Evolutionary conservation across 495 filamentous ascomycete species (phyloP).

Genomic region (Daldinia childiae): DNA sequence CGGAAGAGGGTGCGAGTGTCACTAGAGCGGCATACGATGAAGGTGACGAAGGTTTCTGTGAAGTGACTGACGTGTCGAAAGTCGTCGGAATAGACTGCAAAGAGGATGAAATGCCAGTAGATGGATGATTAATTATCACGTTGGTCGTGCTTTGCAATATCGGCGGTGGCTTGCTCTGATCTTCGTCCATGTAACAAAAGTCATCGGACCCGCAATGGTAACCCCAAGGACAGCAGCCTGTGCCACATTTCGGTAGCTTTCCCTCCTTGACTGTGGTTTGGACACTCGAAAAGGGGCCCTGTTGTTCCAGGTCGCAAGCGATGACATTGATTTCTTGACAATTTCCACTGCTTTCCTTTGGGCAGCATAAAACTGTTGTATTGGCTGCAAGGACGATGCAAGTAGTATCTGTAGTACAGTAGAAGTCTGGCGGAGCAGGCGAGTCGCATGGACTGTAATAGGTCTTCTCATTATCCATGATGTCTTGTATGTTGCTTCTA

Average conservation of each 20-base stretch:
- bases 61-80: not conserved
- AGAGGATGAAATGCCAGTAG: not conserved
- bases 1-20: not conserved
- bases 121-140: not conserved
- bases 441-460: not conserved
- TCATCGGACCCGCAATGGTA: not conserved
- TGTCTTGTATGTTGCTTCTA: not conserved
- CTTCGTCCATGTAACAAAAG: not conserved
- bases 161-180: not conserved
- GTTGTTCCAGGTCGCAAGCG: not conserved
- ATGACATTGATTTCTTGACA: not conserved
- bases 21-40: too few species aligned
- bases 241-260: not conserved
- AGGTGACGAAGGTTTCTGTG: too few species aligned
- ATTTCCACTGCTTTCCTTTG: not conserved
- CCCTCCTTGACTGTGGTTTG: not conserved
- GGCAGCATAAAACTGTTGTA: slow-evolving; percentile 6
- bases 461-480: not conserved
- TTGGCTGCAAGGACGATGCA: slow-evolving; percentile 2
- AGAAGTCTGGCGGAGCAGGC: not conserved
- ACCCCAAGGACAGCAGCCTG: slow-evolving; percentile 4
- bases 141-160: not conserved
- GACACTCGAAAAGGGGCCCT: not conserved
- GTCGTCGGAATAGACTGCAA: not conserved
- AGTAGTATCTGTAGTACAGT: not conserved